Percentiles rank a stretch among this genome's conserved stretches.
Evolutionary conservation across 176 grass and related monocot genomes (phyloP).

Genomic region (Carex scoparia): DNA sequence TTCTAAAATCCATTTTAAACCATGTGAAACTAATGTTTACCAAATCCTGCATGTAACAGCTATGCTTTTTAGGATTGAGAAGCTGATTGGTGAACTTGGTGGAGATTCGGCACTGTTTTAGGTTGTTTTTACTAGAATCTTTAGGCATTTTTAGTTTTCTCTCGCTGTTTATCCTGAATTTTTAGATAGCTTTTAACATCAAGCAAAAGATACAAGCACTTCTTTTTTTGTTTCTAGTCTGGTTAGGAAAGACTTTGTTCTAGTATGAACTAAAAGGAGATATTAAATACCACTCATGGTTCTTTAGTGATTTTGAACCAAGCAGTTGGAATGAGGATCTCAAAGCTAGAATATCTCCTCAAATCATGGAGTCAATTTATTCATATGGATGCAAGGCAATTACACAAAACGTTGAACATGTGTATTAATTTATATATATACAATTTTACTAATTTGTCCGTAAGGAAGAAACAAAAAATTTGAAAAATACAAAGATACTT

Average conservation of each 20-base stretch:
- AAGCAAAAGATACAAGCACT: background rate
- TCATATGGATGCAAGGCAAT: background rate
- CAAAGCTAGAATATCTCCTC: background rate
- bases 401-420: background rate
- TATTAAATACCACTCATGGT: background rate
- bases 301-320: background rate
- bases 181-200: background rate
- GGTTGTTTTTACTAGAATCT: background rate
- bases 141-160: background rate
- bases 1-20: background rate
- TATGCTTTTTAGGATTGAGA: slow-evolving; percentile 25
- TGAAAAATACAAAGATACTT: background rate
- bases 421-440: background rate
- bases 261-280: background rate
- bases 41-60: slow-evolving; percentile 10
- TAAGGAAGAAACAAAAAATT: background rate
- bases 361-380: background rate
- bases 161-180: background rate
- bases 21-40: background rate
- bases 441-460: background rate
- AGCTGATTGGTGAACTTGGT: slow-evolving; percentile 18
- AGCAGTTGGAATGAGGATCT: background rate
- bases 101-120: background rate
- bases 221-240: background rate
- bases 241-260: background rate